A percentile compares a stretch with the other conserved stretches of the same genome.
These are phyloP conservation scores for Coemansia sp. DNA, from an alignment of 192 early-diverging fungal genomes.

Conservation along the genomic window DNA sequence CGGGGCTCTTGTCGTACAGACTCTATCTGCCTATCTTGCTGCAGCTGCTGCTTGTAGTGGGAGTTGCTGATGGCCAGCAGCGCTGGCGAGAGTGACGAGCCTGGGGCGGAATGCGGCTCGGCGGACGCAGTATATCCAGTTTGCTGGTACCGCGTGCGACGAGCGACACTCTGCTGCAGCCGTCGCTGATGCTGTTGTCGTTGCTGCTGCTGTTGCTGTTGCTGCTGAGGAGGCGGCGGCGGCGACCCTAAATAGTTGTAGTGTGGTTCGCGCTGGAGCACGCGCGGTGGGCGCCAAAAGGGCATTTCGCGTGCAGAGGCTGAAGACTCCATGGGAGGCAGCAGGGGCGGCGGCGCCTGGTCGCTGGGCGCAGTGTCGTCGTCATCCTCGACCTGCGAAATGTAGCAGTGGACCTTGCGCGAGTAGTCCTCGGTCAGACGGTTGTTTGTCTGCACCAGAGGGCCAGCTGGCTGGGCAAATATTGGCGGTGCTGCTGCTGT, in stretches of 20 bases:
- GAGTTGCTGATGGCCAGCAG: conserved; percentile 39
- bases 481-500: conserved; percentile 5
- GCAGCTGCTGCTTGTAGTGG: conserved; percentile 27
- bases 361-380: conserved; percentile 5
- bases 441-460: conserved; percentile 27
- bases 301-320: conserved; percentile 20
- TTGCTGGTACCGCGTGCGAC: neutral
- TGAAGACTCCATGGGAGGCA: conserved; percentile 16
- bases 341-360: conserved; percentile 28
- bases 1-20: neutral
- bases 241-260: conserved; percentile 19
- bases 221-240: neutral
- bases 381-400: conserved; percentile 17
- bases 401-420: conserved; percentile 41
- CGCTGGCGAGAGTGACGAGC: conserved; percentile 22
- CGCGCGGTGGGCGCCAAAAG: conserved; percentile 51
- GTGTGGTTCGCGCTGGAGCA: conserved; percentile 47
- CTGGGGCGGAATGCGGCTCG: neutral
- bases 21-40: neutral
- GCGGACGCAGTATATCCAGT: neutral
- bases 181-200: neutral
- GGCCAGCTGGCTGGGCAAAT: conserved; percentile 10
- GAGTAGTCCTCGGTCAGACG: conserved; percentile 31
- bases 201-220: neutral
- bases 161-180: neutral